phyloP scores from a whole-genome alignment of 169 alveolate species.

The Cryptosporidium parvum region DNA sequence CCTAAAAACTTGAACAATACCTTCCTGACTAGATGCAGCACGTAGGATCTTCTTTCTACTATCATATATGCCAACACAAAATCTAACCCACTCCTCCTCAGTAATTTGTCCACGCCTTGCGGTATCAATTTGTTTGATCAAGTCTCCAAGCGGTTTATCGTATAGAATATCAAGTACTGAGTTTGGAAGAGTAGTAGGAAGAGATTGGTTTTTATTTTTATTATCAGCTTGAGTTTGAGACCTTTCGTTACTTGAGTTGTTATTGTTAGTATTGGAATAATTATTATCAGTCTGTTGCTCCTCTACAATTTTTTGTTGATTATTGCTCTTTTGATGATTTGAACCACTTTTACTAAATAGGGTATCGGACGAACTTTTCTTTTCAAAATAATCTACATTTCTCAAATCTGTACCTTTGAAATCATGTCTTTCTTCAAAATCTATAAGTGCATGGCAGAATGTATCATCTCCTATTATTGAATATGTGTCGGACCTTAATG shows the following conservation, averaged over 20 bases:
- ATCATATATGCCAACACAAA: slow-evolving; percentile 71
- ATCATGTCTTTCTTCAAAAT: slow-evolving; percentile 66
- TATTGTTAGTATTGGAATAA: not conserved
- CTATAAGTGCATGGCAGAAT: slow-evolving; percentile 71
- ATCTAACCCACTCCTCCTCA: slow-evolving; percentile 74
- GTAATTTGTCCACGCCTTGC: slow-evolving; percentile 71
- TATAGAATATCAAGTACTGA: slow-evolving; percentile 63
- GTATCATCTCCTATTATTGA: slow-evolving; percentile 74
- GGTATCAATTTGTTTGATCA: slow-evolving; percentile 68
- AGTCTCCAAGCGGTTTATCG: slow-evolving; percentile 71
- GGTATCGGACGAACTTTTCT: not conserved
- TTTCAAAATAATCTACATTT: not conserved
- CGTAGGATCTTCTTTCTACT: slow-evolving; percentile 66
- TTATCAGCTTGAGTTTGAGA: slow-evolving; percentile 8
- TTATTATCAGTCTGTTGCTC: not conserved
- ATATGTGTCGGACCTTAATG: slow-evolving; percentile 60
- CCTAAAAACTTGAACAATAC: slow-evolving; percentile 85
- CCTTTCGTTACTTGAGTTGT: slow-evolving; percentile 12
- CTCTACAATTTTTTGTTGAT: not conserved
- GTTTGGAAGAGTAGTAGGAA: slow-evolving; percentile 72
- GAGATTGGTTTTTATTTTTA: slow-evolving; percentile 21
- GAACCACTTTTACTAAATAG: no score
- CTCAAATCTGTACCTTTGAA: slow-evolving; percentile 3
- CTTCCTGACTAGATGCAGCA: slow-evolving; percentile 82
- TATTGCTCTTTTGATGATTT: not conserved